Percentiles rank a stretch among this genome's conserved stretches.
Evolutionary conservation across 495 filamentous ascomycete species (phyloP).

Genomic region (Parathielavia appendiculata): DNA sequence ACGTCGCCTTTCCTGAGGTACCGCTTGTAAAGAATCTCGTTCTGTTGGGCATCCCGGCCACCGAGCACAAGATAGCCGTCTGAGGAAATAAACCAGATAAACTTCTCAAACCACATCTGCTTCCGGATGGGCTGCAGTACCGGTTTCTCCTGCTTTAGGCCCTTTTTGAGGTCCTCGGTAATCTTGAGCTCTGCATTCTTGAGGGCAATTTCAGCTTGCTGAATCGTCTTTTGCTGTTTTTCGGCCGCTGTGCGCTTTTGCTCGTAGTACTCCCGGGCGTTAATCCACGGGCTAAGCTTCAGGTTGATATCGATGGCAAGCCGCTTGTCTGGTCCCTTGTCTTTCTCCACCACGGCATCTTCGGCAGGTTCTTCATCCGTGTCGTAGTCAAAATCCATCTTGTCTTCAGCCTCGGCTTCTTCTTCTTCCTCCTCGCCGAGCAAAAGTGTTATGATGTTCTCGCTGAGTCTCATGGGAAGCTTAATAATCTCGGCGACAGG

Average conservation of each 20-base stretch:
- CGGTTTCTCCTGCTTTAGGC: conserved; percentile 86
- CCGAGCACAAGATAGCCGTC: conserved; percentile 90
- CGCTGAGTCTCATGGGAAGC: conserved; percentile 78
- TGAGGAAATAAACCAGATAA: conserved; percentile 87
- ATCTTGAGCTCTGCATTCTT: conserved; percentile 90
- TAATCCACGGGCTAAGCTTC: conserved; percentile 72
- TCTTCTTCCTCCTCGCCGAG: conserved; percentile 64
- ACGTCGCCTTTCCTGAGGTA: conserved; percentile 85
- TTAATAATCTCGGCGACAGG: conserved; percentile 83
- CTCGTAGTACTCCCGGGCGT: conserved; percentile 86
- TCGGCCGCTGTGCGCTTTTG: conserved; percentile 76
- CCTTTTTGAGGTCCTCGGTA: conserved; percentile 73
- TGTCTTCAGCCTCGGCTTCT: conserved; percentile 37
- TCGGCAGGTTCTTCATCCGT: conserved; percentile 60
- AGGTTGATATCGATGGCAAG: conserved; percentile 82
- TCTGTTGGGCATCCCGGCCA: conserved; percentile 83
- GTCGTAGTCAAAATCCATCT: conserved; percentile 57
- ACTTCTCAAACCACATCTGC: conserved; percentile 95
- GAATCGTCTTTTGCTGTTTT: conserved; percentile 79
- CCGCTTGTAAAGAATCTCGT: conserved; percentile 79
- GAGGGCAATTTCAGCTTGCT: conserved; percentile 76
- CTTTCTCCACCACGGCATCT: conserved; percentile 46
- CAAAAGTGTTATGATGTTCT: conserved; percentile 79
- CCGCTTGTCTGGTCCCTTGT: conserved; percentile 41
- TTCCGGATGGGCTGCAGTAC: conserved; percentile 75